These are phyloP conservation scores for Phytomonas francai DNA, from an alignment of 208 protist genomes.

Conservation along the genomic window DNA sequence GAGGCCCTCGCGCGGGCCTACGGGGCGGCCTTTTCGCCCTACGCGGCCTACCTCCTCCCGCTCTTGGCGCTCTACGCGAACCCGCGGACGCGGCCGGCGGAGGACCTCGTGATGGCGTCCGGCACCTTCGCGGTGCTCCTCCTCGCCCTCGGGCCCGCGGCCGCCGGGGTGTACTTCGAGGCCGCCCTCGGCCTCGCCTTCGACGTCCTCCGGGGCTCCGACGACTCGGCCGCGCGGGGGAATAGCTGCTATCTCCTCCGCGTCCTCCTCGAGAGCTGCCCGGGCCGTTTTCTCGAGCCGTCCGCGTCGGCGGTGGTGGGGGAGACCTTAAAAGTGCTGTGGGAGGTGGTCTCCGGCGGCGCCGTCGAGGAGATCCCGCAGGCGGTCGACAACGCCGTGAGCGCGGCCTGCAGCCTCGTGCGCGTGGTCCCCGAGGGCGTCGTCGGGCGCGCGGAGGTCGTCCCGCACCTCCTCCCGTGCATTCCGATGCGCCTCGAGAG, in stretches of 20 bases:
- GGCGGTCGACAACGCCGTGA: slow-evolving; percentile 81
- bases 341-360: slow-evolving; percentile 21
- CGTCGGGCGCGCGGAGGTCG: slow-evolving; percentile 23
- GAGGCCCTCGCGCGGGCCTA: slow-evolving; percentile 72
- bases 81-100: slow-evolving; percentile 34
- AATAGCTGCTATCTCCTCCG: slow-evolving; percentile 65
- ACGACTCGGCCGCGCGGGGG: slow-evolving; percentile 55
- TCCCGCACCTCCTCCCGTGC: slow-evolving; percentile 40
- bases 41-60: slow-evolving; percentile 37
- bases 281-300: slow-evolving; percentile 20
- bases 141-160: slow-evolving; percentile 30
- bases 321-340: slow-evolving; percentile 28
- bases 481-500: slow-evolving; percentile 79
- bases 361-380: slow-evolving; percentile 54
- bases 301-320: slow-evolving; percentile 10
- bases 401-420: slow-evolving; percentile 72
- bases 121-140: slow-evolving; percentile 49
- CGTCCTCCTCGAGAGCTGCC: slow-evolving; percentile 47
- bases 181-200: slow-evolving; percentile 34
- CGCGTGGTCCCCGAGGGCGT: slow-evolving; percentile 28
- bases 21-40: slow-evolving; percentile 40
- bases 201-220: slow-evolving; percentile 34
- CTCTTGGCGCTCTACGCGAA: slow-evolving; percentile 50
- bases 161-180: slow-evolving; percentile 31
- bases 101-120: slow-evolving; percentile 57